phyloP scores from a whole-genome alignment of 495 filamentous ascomycete genomes.

The Lepraria neglecta region DNA sequence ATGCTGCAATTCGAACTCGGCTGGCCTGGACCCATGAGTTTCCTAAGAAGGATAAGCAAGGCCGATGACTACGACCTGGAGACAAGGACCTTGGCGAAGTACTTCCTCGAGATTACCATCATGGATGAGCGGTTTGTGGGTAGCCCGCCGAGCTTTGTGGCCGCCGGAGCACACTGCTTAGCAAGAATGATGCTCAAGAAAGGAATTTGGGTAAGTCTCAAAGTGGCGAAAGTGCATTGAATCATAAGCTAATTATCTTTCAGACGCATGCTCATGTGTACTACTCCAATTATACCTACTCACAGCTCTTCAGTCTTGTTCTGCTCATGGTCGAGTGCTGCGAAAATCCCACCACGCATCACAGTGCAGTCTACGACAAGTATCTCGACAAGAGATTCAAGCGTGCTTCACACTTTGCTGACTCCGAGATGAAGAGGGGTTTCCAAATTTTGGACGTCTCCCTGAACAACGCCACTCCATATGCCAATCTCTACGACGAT shows the following conservation, averaged over 20 bases:
- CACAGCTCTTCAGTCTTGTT: constrained; percentile 72
- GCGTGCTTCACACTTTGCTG: constrained; percentile 70
- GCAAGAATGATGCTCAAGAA: constrained; percentile 84
- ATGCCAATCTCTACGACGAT: constrained; percentile 14
- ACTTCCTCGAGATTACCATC: constrained; percentile 91
- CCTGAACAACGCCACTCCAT: constrained; percentile 11
- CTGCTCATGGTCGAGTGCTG: constrained; percentile 79
- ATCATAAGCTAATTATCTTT: constrained; percentile 31
- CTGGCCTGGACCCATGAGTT: constrained; percentile 98
- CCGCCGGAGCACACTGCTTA: constrained; percentile 89
- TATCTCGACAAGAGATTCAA: constrained; percentile 80
- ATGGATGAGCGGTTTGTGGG: constrained; percentile 98
- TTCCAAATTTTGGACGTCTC: constrained; percentile 37
- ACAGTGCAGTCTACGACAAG: constrained; percentile 82
- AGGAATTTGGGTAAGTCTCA: constrained; percentile 76
- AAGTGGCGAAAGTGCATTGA: not conserved
- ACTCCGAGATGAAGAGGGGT: constrained; percentile 60
- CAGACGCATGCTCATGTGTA: constrained; percentile 77
- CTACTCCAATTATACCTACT: constrained; percentile 86
- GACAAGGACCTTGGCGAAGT: constrained; percentile 92
- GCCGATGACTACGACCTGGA: constrained; percentile 97
- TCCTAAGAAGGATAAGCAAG: constrained; percentile 92
- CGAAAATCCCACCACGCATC: constrained; percentile 71
- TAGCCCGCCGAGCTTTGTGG: constrained; percentile 78
- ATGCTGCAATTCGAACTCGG: constrained; percentile 93